A percentile compares a stretch with the other conserved stretches of the same genome.
phyloP scores from a whole-genome alignment of 768 basidiomycete genomes.

The Tylopilus cervinicoccineus region DNA sequence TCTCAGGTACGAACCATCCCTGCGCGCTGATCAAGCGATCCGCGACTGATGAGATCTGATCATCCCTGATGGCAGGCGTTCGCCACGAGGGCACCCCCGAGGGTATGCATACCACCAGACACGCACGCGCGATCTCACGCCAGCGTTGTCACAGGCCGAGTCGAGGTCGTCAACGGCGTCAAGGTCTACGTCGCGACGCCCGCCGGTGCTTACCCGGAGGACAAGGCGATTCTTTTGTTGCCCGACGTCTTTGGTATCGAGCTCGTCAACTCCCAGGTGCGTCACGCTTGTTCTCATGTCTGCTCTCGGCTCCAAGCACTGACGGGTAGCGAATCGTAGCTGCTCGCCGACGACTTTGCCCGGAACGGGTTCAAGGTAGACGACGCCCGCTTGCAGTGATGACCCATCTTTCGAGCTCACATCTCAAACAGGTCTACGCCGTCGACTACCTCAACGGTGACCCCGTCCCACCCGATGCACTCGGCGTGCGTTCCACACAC shows the following conservation, averaged over 20 bases:
- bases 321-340: slow-evolving; percentile 20
- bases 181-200: slow-evolving; percentile 54
- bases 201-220: slow-evolving; percentile 43
- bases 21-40: neutral
- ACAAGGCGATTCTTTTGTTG: slow-evolving; percentile 54
- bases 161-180: slow-evolving; percentile 45
- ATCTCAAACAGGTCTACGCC: slow-evolving; percentile 11
- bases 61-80: slow-evolving; percentile 34
- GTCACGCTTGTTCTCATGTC: slow-evolving; percentile 2
- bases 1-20: slow-evolving; percentile 40
- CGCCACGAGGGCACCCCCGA: slow-evolving; percentile 46
- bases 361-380: slow-evolving; percentile 35
- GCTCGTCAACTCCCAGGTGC: slow-evolving; percentile 43
- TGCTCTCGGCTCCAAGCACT: neutral
- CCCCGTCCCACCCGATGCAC: slow-evolving; percentile 14
- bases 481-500: slow-evolving; percentile 5
- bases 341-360: slow-evolving; percentile 43
- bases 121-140: neutral
- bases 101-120: slow-evolving; percentile 28
- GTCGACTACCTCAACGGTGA: slow-evolving; percentile 32
- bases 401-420: neutral
- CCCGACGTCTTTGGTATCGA: slow-evolving; percentile 50
- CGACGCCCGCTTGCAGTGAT: neutral
- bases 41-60: slow-evolving; percentile 2
- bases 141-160: slow-evolving; percentile 31